A percentile compares a stretch with the other conserved stretches of the same genome.
Evolutionary conservation across 495 filamentous ascomycete species (phyloP).

Genomic region (Neurospora africana): DNA sequence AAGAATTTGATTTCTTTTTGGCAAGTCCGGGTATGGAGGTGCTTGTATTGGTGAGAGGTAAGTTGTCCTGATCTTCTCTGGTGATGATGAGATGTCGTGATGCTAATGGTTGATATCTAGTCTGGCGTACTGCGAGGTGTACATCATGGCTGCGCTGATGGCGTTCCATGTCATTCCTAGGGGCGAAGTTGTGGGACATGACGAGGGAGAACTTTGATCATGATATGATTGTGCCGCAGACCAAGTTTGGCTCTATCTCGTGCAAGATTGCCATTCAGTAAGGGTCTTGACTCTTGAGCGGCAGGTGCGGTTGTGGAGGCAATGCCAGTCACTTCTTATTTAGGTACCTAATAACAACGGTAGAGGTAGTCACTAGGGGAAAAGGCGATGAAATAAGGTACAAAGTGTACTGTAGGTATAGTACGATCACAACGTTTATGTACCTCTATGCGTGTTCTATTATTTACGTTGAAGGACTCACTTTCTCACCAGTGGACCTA

Average conservation of each 20-base stretch:
- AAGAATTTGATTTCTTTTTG: conserved; percentile 39
- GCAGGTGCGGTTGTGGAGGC: neutral
- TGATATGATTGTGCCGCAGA: conserved; percentile 16
- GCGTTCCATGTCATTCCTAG: conserved; percentile 16
- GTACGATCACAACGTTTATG: too few species aligned
- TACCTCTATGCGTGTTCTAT: neutral
- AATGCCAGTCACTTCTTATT: neutral
- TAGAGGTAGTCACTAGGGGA: too few species aligned
- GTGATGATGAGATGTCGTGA: too few species aligned
- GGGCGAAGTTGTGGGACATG: conserved; percentile 14
- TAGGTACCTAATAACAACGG: too few species aligned
- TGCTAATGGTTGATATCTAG: conserved; percentile 6
- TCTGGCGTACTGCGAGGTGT: conserved; percentile 24
- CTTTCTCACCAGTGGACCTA: neutral
- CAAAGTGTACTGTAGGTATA: neutral
- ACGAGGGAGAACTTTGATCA: conserved; percentile 18
- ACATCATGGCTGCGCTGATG: conserved; percentile 18
- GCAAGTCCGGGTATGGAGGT: conserved; percentile 29
- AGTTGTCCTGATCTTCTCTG: conserved; percentile 1
- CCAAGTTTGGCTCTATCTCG: conserved; percentile 8
- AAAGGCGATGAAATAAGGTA: neutral
- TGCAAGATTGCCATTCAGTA: conserved; percentile 2
- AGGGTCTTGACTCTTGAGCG: neutral
- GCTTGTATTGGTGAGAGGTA: conserved; percentile 42
- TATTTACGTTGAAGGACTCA: neutral